A percentile compares a stretch with the other conserved stretches of the same genome.
Evolutionary conservation across 345 rosid species (phyloP).

Genomic region (Brassica napus): Da-Ae NC_063445.1:29246501-29247000

Average conservation of each 20-base stretch:
- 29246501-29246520: slow-evolving; percentile 36
- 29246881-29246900: slow-evolving; percentile 11
- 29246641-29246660: neutral
- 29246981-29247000: too few relatives aligned
- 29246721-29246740: slow-evolving; percentile 23
- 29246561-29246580: slow-evolving; percentile 12
- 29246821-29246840: neutral
- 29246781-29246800: neutral
- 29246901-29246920: neutral
- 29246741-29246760: slow-evolving; percentile 25
- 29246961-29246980: too few relatives aligned
- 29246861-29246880: slow-evolving; percentile 7
- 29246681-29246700: slow-evolving; percentile 7
- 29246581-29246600: slow-evolving; percentile 31
- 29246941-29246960: too few relatives aligned
- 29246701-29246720: neutral
- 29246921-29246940: too few relatives aligned
- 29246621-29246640: slow-evolving; percentile 43
- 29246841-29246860: neutral
- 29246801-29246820: slow-evolving; percentile 18
- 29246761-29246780: slow-evolving; percentile 3
- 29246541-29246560: slow-evolving; percentile 66
- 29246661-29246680: slow-evolving; percentile 37
- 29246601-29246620: slow-evolving; percentile 29
- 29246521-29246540: slow-evolving; percentile 63